Percentiles rank a stretch among this genome's conserved stretches.
These are phyloP conservation scores for Botryosphaeria dothidea DNA, from an alignment of 2,329 filamentous ascomycete genomes.

Conservation along the genomic window DNA sequence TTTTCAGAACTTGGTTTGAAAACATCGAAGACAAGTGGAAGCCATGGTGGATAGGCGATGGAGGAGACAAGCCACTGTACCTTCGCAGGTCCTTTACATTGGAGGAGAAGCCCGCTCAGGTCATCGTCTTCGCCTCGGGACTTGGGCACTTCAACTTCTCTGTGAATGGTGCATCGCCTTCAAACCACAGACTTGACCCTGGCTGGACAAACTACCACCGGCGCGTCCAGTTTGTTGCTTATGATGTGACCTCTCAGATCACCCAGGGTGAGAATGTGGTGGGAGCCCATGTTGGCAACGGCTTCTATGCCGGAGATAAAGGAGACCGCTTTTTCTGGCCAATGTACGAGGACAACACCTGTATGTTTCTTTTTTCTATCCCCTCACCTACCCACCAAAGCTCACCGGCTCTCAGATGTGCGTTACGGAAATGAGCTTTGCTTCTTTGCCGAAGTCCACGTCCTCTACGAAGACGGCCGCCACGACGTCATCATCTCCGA, in stretches of 20 bases:
- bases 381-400: background rate
- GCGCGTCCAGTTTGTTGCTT: conserved; percentile 46
- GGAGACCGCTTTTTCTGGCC: conserved; percentile 47
- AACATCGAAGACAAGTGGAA: conserved; percentile 44
- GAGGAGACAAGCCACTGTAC: conserved; percentile 43
- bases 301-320: conserved; percentile 49
- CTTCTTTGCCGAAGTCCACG: conserved; percentile 43
- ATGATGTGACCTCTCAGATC: conserved; percentile 43
- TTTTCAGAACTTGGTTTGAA: conserved; percentile 46
- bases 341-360: conserved; percentile 46
- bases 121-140: conserved; percentile 41
- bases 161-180: conserved; percentile 37
- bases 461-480: conserved; percentile 40
- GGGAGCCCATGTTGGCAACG: conserved; percentile 45
- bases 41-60: conserved; percentile 43
- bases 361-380: conserved; percentile 21
- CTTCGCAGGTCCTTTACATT: conserved; percentile 38
- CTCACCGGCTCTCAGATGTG: background rate
- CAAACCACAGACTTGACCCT: conserved; percentile 35
- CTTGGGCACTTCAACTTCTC: conserved; percentile 44
- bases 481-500: conserved; percentile 40
- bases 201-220: conserved; percentile 45
- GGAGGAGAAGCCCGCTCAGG: conserved; percentile 32
- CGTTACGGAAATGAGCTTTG: conserved; percentile 37
- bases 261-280: conserved; percentile 36